Evolutionary conservation across 106 monocot genomes (phyloP), one percentile per base, ranked within the genome.

Genomic region (Allium cepa): DNA sequence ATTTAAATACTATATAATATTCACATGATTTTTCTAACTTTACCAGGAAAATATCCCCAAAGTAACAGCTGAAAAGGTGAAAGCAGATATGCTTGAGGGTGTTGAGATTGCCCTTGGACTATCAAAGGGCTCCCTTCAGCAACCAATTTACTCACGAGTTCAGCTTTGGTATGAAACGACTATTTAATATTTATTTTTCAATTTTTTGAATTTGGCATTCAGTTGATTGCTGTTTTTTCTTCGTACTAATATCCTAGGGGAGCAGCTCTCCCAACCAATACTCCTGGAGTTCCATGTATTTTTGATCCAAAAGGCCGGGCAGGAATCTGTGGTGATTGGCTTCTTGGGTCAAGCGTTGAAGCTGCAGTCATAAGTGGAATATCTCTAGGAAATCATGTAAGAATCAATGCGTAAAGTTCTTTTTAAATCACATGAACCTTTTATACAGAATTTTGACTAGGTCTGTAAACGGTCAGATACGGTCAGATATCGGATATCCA

Each of bases 241-340:
- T 13, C n/a, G 17, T 87, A 86, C 1, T 55, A 16, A 11, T 56
- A 13, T 51, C 7, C 36, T 46, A 94, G 90, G 93, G 97, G 92
- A 27, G 89, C 97, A 50, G 97, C 92, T 61, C 84, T 97, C 45
- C 92, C 97, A 7, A 85, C 80, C 7, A 97, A 97, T 49, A 79
- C 82, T 56, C 92, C 87, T 45, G 69, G 73, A 15, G 68, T 92
- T 73, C 80, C 89, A 26, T 97, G 83, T 60, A 85, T 97, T 48
- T 97, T 89, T 62, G 92, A 97, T 79, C 92, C 97, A 11, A 75
- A 71, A 65, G 97, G 97, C 11, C 75, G 97, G 14, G 97, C 92
- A 57, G 97, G 92, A 71, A 92, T 97, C 70, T 97, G 97, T 83
- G 97, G 97, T 57, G 97, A 97, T 73, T 97, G 97, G 97, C 78